Evolutionary conservation across 805 yeast genomes (phyloP).

Genomic region (Ogataea parapolymorpha): DNA sequence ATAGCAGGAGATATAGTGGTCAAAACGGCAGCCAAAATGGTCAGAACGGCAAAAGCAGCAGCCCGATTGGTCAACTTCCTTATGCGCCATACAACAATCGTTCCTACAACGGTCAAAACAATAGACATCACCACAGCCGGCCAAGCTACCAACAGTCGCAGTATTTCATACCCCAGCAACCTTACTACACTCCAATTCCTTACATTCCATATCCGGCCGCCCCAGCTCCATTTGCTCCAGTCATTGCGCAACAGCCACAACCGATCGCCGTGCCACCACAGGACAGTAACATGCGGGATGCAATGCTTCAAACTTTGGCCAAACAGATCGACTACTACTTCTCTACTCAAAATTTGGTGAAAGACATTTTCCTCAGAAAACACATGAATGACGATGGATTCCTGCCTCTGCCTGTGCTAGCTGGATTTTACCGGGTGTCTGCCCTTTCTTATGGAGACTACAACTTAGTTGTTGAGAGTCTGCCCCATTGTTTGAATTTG

Average conservation of each 20-base stretch:
- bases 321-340: slow-evolving; percentile 87
- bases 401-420: slow-evolving; percentile 58
- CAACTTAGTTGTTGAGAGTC: slow-evolving; percentile 51
- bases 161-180: slow-evolving; percentile 23
- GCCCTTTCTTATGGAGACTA: slow-evolving; percentile 57
- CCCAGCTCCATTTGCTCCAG: slow-evolving; percentile 18
- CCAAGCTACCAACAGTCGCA: slow-evolving; percentile 20
- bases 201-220: slow-evolving; percentile 23
- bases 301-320: slow-evolving; percentile 27
- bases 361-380: slow-evolving; percentile 77
- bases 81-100: slow-evolving; percentile 25
- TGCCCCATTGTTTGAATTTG: slow-evolving; percentile 47
- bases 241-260: slow-evolving; percentile 18
- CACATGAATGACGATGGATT: slow-evolving; percentile 79
- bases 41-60: slow-evolving; percentile 2
- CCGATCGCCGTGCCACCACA: slow-evolving; percentile 20
- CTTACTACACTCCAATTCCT: slow-evolving; percentile 25
- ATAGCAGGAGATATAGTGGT: slow-evolving; percentile 23
- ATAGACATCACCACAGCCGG: slow-evolving; percentile 19
- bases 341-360: slow-evolving; percentile 78
- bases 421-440: slow-evolving; percentile 73
- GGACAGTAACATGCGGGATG: slow-evolving; percentile 20
- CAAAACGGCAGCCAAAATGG: slow-evolving; percentile 17
- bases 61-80: slow-evolving; percentile 17
- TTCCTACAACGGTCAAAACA: slow-evolving; percentile 21